Base-by-base conservation (phyloP, 2,329 filamentous ascomycete genomes). In the Cephalotrichum gorgonifer region DNA sequence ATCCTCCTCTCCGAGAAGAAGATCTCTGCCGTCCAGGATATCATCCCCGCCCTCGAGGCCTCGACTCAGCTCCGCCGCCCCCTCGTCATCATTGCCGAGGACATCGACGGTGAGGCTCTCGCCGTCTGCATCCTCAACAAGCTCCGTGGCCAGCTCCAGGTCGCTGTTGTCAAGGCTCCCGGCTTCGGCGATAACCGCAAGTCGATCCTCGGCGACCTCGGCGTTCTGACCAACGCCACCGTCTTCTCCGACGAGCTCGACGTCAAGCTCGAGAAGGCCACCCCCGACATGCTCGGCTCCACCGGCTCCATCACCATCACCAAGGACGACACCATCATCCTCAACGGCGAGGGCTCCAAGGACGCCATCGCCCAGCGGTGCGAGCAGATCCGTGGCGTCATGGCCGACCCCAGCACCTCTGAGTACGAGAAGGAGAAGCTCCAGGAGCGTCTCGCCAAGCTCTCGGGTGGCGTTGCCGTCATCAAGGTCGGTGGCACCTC, bases 371-470 rank as follows among this genome's bases (percentile, higher is more conserved):
- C 86, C 56, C 89, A 96, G 78, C 87, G 93, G 67, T 97, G 93
- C 73, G 93, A 98, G 75, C 93, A 98, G 78, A 98, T 98, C 72
- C 90, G 93, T 59, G 90, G 91, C 58, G 89, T 97, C 71, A 95
- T 96, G 76, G 79, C 76, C 54, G 93, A 98, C 74, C 86, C 91
- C 57, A 84, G 80, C 60, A 98, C 93, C 56, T 96, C 90, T 44
- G 93, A 98, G 65, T 98, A 98, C 74, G 93, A 98, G 82, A 97
- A 96, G 82, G 93, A 98, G 86, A 98, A 98, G 83, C 88, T 98
- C 57, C 93, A 97, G 76, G 93, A 98, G 79, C 93, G 93, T 74
- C 87, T 98, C 54, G 93, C 93, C 60, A 98, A 98, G 84, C 87
- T 98, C 58, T 97, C 93, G 58, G 93, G 93, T 56, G 93, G 93